phyloP scores from a whole-genome alignment of 2,329 filamentous ascomycete species.

The Seiridium unicorne region DNA sequence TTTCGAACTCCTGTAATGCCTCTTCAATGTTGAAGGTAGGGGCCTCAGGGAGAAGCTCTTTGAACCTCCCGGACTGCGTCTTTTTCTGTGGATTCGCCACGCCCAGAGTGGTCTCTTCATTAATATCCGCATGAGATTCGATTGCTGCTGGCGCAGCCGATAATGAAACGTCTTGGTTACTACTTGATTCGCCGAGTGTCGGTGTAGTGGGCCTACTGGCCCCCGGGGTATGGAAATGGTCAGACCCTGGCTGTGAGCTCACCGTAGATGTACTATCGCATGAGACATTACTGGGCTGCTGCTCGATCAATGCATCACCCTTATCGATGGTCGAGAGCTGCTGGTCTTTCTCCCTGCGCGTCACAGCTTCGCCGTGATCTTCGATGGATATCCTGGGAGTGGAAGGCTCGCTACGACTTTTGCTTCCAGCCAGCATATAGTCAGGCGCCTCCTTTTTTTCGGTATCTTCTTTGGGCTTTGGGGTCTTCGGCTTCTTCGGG shows the following conservation, averaged over 20 bases:
- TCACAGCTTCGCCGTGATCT: slow-evolving; percentile 34
- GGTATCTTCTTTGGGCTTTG: background rate
- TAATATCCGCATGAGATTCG: too few species aligned
- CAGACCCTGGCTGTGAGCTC: slow-evolving; percentile 21
- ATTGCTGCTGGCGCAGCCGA: too few species aligned
- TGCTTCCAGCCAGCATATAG: slow-evolving; percentile 13
- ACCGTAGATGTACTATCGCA: slow-evolving; percentile 10
- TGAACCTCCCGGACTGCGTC: background rate
- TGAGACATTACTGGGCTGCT: background rate
- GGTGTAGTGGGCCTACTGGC: background rate
- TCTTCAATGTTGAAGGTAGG: background rate
- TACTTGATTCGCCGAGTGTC: background rate
- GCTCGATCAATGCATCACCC: slow-evolving; percentile 7
- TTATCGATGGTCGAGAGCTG: background rate
- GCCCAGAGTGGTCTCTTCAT: too few species aligned
- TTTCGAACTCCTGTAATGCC: background rate
- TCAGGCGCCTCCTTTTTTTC: slow-evolving; percentile 12
- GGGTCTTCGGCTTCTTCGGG: slow-evolving; percentile 46
- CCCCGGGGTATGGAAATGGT: slow-evolving; percentile 14
- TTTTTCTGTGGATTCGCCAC: background rate
- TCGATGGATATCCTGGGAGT: slow-evolving; percentile 45
- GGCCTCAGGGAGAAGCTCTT: background rate
- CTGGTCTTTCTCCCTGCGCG: background rate
- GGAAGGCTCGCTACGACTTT: slow-evolving; percentile 11
- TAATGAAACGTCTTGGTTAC: too few species aligned